Base-by-base conservation (phyloP, 1,284 basidiomycete genomes). In the Anthracocystis panici-leucophaei region DNA sequence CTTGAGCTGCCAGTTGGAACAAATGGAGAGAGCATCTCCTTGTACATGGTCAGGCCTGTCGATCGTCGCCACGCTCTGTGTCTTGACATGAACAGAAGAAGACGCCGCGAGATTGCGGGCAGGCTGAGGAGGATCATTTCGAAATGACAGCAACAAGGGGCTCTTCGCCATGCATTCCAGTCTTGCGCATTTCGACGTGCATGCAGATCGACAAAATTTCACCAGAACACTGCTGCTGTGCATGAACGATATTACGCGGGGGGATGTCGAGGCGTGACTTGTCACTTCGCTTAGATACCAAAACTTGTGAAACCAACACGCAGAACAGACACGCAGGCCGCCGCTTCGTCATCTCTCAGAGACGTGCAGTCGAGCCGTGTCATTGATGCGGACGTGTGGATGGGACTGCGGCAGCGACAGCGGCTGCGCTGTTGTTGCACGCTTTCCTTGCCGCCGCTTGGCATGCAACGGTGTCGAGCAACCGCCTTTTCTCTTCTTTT, bases 131-230 rank as follows among this genome's bases (percentile, higher is more conserved):
- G 23, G 23, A 38, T 38, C 44, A 16, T 29, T 16, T 25, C 27
- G 50, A 33, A n/a, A 49, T 60, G 57, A 60, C 64, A 56, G 57
- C 50, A 21, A 50, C 40, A 40, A 60, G 53, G 48, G 57, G 57
- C 8, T 33, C 27, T 45, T 16, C 46, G 16, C 23, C 18, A 60
- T 52, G 58, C 58, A 60, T 44, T 29, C 50, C 41, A 45, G 40
- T 44, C 40, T 31, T 44, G 57, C 58, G 58, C 58, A 53, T 60
- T 60, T 53, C 29, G 57, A 66, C 57, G 64, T 60, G 64, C 64
- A 55, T 59, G 41, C 33, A 51, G 49, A 40, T 45, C 44, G 35
- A 16, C 14, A 33, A 56, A 40, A 14, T 27, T 18, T 14, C 21
- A 21, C 8, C 14, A 21, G 3, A 42, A 54, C 40, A 54, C 40